Base-by-base conservation (phyloP, 495 filamentous ascomycete genomes). In the Aspergillus ostianus region DNA sequence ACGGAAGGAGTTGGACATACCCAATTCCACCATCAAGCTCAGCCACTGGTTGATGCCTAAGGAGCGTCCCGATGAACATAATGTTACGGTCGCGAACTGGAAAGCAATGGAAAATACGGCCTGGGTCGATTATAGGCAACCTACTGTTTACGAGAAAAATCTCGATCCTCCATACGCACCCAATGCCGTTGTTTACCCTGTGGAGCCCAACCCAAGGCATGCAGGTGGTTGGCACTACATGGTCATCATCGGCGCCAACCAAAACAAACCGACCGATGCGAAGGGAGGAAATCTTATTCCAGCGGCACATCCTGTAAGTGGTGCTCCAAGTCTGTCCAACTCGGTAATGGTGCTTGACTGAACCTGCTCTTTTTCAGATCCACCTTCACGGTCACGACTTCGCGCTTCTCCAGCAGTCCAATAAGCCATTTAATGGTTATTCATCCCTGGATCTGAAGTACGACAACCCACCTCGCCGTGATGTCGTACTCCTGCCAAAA, bases 321-420 rank as follows among this genome's bases (percentile, higher is more conserved):
- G 8, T 7, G 30, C 30, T 12, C 6, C 6, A 32, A 32, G 51
- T 53, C n/a, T 12, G 23, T 26, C 23, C 4, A 26, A 26, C 23
- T 26, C 4, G 23, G 2, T 26, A 26, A 26, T 4, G 23, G 23
- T 26, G 23, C 4, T 26, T 26, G 23, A 26, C 8, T 80, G 3
- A 90, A 66, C 64, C 84, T 4, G 85, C 84, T 79, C 0, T 85
- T 84, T 49, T 23, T 10, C 13, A 59, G 2, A 91, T 92, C 77
- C 90, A 93, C 77, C 77, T 93, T 4, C 90, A 93, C 76, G 90
- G 90, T 8, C 90, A 92, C 73, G 81, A 85, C 59, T 92, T 91
- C 73, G 53, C 60, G 12, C 13, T 44, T 76, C 61, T 63, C 48
- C 51, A 60, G 19, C 46, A 45, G 15, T 55, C 52, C 0, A 26